Conservation (phyloP, 345 rosid genomes). For the Eucalyptus caleyi region DNA sequence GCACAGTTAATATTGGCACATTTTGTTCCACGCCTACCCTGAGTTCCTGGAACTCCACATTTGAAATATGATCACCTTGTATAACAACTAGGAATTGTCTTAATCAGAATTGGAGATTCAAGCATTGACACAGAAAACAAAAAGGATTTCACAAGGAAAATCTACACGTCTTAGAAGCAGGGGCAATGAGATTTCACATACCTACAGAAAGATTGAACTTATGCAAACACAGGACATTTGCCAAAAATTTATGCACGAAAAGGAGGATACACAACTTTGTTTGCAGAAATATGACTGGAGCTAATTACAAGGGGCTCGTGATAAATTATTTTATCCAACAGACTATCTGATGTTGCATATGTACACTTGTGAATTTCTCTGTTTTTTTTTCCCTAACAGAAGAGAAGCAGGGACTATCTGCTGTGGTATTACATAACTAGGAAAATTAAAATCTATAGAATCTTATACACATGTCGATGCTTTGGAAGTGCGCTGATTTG, state of each 20-base stretch:
- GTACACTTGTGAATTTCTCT: not conserved
- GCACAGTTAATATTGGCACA: not conserved
- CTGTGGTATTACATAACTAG: not conserved
- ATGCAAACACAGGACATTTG: not conserved
- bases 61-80: not conserved
- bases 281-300: not conserved
- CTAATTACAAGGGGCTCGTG: not conserved
- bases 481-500: constrained; percentile 70
- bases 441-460: not conserved
- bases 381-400: not conserved
- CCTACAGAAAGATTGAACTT: not conserved
- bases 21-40: not conserved
- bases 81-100: not conserved
- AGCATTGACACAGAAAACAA: not conserved
- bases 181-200: not conserved
- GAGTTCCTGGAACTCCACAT: not conserved
- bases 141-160: not conserved
- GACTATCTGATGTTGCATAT: not conserved
- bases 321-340: not conserved
- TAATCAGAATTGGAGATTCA: not conserved
- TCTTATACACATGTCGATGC: constrained; percentile 59
- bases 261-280: not conserved
- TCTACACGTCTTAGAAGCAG: not conserved
- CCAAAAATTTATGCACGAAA: not conserved
- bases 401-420: not conserved